Percentiles rank a stretch among this genome's conserved stretches.
Conservation (phyloP, 83 land plant genomes). For the Thuja plicata region DNA sequence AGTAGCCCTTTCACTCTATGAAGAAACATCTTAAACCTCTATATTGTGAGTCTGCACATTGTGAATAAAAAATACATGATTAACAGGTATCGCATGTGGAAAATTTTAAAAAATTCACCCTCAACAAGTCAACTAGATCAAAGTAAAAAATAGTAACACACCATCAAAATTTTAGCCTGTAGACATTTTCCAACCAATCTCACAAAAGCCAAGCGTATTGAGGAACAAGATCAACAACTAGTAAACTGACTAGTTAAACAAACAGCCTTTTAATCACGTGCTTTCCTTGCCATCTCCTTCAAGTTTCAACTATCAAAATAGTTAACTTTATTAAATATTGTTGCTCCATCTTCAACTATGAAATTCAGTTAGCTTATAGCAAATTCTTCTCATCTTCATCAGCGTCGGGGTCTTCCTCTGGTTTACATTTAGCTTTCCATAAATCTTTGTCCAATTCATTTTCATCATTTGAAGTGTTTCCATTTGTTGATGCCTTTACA, state of each 20-base stretch:
- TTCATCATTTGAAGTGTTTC: conserved; percentile 11
- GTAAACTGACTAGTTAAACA: background rate
- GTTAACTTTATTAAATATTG: background rate
- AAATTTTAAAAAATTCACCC: background rate
- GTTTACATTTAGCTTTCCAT: background rate
- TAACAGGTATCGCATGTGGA: background rate
- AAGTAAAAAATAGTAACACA: background rate
- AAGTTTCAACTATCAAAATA: background rate
- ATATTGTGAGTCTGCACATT: no score
- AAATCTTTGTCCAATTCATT: background rate
- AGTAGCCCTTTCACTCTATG: background rate
- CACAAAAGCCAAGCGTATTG: background rate
- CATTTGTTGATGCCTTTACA: conserved; percentile 20
- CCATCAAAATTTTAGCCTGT: background rate
- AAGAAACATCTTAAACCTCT: background rate
- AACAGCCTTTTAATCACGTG: background rate
- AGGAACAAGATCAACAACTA: background rate
- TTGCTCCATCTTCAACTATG: background rate
- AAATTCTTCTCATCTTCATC: background rate
- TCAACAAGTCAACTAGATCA: background rate
- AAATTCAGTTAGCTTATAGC: background rate
- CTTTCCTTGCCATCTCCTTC: background rate
- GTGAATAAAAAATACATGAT: background rate
- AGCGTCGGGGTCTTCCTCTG: background rate
- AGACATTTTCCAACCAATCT: background rate